Conservation (phyloP, 2,329 filamentous ascomycete species). For the Cercospora janseana region DNA sequence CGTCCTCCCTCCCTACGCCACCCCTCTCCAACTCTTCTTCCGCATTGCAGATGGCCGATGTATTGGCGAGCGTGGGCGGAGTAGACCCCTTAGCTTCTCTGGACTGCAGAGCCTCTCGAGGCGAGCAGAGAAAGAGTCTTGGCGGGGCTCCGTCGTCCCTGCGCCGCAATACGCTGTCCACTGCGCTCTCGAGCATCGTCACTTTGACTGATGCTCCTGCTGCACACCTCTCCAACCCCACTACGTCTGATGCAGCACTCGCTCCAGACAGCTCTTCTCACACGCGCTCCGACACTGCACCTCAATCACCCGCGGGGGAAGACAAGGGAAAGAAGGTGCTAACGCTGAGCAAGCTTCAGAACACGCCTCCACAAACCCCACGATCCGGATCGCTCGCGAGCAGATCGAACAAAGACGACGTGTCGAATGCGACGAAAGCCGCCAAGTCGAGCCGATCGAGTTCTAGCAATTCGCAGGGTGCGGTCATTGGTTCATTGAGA, state of each 20-base stretch:
- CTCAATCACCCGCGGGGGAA: conserved; percentile 52
- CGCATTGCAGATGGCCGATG: conserved; percentile 32
- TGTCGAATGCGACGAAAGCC: conserved; percentile 31
- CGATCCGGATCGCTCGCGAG: conserved; percentile 74
- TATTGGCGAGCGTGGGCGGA: conserved; percentile 27
- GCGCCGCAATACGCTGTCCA: conserved; percentile 42
- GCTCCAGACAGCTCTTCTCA: conserved; percentile 52
- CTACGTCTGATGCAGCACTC: conserved; percentile 52
- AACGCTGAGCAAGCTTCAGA: conserved; percentile 83
- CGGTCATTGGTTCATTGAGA: conserved; percentile 69
- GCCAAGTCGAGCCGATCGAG: conserved; percentile 37
- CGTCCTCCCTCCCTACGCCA: conserved; percentile 42
- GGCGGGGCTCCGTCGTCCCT: conserved; percentile 30
- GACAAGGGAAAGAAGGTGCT: conserved; percentile 67
- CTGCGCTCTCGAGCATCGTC: conserved; percentile 65
- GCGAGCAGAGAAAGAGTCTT: conserved; percentile 29
- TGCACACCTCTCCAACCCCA: conserved; percentile 70
- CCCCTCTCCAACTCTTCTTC: conserved; percentile 44
- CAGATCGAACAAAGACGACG: conserved; percentile 37
- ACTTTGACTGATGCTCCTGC: conserved; percentile 59
- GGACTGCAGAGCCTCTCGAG: conserved; percentile 31
- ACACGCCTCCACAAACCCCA: conserved; percentile 85
- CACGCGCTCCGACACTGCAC: conserved; percentile 43
- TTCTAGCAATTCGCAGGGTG: conserved; percentile 38
- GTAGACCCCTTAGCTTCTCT: conserved; percentile 18